Conservation (phyloP, 2,329 filamentous ascomycete species). For the Hortaea werneckii region DNA sequence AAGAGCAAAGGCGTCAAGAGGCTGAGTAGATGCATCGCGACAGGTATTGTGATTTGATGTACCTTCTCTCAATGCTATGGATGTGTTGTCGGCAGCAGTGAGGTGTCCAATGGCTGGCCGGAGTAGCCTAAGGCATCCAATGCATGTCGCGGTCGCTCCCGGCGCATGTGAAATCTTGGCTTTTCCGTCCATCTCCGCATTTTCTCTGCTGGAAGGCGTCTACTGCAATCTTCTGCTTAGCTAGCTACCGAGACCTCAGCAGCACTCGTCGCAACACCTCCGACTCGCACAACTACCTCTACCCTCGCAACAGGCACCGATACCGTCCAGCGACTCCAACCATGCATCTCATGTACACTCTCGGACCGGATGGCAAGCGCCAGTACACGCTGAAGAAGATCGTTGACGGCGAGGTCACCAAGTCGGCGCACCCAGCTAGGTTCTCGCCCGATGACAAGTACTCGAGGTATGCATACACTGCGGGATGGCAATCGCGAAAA, state of each 20-base stretch:
- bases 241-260: too few relatives aligned
- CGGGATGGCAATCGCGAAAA: background rate
- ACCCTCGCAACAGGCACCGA: background rate
- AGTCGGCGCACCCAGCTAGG: slow-evolving; percentile 88
- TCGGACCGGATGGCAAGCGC: slow-evolving; percentile 73
- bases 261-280: too few relatives aligned
- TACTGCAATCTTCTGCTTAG: too few relatives aligned
- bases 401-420: slow-evolving; percentile 70
- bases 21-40: slow-evolving; percentile 24
- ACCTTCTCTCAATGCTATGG: too few relatives aligned
- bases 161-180: too few relatives aligned
- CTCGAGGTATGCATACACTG: slow-evolving; percentile 48
- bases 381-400: slow-evolving; percentile 94
- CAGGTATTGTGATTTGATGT: background rate
- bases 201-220: too few relatives aligned
- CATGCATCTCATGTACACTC: slow-evolving; percentile 78
- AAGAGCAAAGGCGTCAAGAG: slow-evolving; percentile 42
- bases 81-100: too few relatives aligned
- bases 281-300: too few relatives aligned
- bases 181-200: too few relatives aligned
- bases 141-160: too few relatives aligned
- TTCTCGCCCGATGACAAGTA: slow-evolving; percentile 99
- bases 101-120: too few relatives aligned
- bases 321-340: slow-evolving; percentile 11
- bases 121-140: too few relatives aligned